Evolutionary conservation across 768 basidiomycete genomes (phyloP), one percentile per base, ranked within the genome.

Genomic region (Suillus bovinus): DNA sequence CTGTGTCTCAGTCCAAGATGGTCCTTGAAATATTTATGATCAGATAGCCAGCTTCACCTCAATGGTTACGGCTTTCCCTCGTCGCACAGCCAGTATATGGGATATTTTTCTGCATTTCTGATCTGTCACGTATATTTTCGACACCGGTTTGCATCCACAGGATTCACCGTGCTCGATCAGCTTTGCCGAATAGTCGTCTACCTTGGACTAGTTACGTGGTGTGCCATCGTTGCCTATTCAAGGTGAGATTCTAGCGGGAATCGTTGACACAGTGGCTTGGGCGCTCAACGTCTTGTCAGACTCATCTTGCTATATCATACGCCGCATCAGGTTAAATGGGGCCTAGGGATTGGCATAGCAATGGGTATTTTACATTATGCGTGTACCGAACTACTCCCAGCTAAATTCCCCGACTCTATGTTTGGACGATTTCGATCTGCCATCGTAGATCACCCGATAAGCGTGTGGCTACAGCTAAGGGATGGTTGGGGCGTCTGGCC

Each of bases 61-160:
- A 82, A 82, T 60, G 92, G 92, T 16, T 94, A 93, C 70, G 93
- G 91, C 8, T 94, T 94, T 67, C 93, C 93, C 0, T 93, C 92
- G 0, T 93, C 91, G 16, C 93, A 94, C 70, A 91, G 90, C 73
- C 93, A 94, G 74, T 93, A 88, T 72, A 93, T 94, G 93, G 93
- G 86, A 17, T 94, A 90, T 74, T 94, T 94, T 66, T 80, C 88
- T 6, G 80, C 90, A 0, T 94, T 94, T 73, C 72, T 94, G 49
- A 70, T 87, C 47, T 85, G 88, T 69, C 93, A 94, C 74, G 70
- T 94, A 55, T 83, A 82, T 65, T 87, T 86, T 65, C 84, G 85
- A 39, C 91, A 93, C 68, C 80, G 81, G 4, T 91, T 90, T 66
- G 61, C 78, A 2, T 74, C 84, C 3, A 85, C 83, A 2, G 88